These are phyloP conservation scores for Helichrysum umbraculigerum DNA, from an alignment of 129 eudicot genomes.

Conservation along the genomic window DNA sequence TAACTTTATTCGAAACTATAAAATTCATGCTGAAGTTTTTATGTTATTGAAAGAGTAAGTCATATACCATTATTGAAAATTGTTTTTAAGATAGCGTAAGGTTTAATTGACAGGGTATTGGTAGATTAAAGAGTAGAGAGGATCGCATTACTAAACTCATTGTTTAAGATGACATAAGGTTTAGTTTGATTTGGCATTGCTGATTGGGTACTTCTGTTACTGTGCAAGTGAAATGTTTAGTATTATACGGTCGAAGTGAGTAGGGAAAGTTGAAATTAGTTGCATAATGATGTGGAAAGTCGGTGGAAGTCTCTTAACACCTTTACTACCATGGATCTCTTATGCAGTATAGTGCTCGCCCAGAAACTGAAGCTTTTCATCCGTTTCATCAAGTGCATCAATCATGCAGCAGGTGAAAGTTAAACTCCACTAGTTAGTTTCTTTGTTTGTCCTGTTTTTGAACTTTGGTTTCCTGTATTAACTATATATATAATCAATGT, in stretches of 20 bases:
- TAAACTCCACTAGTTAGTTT: background rate
- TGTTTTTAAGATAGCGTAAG: background rate
- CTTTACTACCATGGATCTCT: constrained; percentile 7
- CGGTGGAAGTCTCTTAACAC: constrained; percentile 6
- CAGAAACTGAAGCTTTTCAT: constrained; percentile 14
- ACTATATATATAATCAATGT: background rate
- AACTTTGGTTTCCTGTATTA: background rate
- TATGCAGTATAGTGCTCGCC: constrained; percentile 11
- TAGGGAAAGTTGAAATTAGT: background rate
- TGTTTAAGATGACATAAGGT: background rate
- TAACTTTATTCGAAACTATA: background rate
- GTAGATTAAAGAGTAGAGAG: background rate
- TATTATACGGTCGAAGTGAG: background rate
- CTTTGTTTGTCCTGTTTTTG: background rate
- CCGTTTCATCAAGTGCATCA: constrained; percentile 26
- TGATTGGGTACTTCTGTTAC: background rate
- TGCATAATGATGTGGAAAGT: background rate
- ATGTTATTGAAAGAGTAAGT: background rate
- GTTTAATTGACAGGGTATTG: too few species aligned
- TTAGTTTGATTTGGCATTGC: background rate
- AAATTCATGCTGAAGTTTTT: background rate
- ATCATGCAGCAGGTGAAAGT: constrained; percentile 49
- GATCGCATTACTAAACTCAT: background rate
- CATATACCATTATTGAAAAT: background rate
- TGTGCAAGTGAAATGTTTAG: background rate